Evolutionary conservation across 352 stramenopile genomes (phyloP), one percentile per base, ranked within the genome.

Genomic region (Vaucheria bursata): DNA sequence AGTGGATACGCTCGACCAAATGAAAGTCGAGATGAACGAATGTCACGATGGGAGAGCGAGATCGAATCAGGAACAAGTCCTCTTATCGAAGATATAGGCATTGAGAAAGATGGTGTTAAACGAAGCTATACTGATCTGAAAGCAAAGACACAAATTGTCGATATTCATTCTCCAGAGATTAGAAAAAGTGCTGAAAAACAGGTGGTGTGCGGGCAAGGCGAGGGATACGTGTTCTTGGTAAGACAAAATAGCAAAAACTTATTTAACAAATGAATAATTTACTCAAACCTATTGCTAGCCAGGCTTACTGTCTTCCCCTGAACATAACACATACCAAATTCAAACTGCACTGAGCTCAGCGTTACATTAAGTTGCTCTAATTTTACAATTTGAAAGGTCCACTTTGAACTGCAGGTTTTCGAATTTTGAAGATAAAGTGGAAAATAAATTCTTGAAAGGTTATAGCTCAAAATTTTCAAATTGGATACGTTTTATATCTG

Each of bases 31-130:
- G 65, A 72, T 32, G 65, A 72, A 2, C 12, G 65, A n/a, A 72
- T 72, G 12, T 29, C 36, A 40, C 65, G 65, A n/a, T 72, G 65
- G 65, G 65, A 72, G 34, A 6, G 34, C 29, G 59, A 69, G 59
- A 34, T 69, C 5, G 59, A 69, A 18, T 6, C 65, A 39, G 65
- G 65, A 7, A 72, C 65, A 37, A 72, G 65, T 40, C 65, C 65
- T 2, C 29, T 72, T 2, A 50, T 50, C 39, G 12, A 5, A 50
- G 39, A 50, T 12, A 12, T 50, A 12, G 12, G 39, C 5, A 12
- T 12, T 50, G 39, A 50, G 39, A 5, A 5, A 50, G 39, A 50
- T 12, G 5, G 5, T 12, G n/a, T n/a, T n/a, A n/a, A n/a, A n/a
- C 5, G 39, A 50, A 50, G 39, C 12, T n/a, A n/a, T n/a, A 34